Base-by-base conservation (phyloP, 1,284 basidiomycete species). In the Ceratobasidium sp. region DNA sequence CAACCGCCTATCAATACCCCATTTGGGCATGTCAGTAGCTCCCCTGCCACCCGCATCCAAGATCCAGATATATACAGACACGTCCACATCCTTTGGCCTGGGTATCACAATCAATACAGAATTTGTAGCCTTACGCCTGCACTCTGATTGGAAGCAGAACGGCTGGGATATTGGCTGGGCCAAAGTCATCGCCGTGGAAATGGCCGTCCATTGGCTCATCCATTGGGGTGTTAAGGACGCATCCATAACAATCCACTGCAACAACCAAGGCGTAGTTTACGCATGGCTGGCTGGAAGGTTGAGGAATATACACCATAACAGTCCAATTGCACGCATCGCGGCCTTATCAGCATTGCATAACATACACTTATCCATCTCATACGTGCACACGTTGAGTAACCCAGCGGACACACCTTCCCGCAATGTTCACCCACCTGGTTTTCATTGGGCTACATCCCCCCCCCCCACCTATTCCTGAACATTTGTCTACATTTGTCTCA, bases 241-340 rank as follows among this genome's bases (percentile, higher is more conserved):
- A 1, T 61, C 78, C 20, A 20, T 86, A 2, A 65, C 82, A 0
- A 77, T 86, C 1, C 79, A 83, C 20, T 83, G 83, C 1, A 84
- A 87, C 79, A 87, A 87, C 78, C 77, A 82, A 51, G 85, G 85
- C 2, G 83, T 85, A 1, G 83, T 86, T 20, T 83, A 82, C 7
- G 85, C 85, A 3, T 82, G 84, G 56, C 66, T 78, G 20, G 83
- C 84, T 42, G 83, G 84, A 1, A 68, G 83, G 0, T 82, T 82
- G 56, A 51, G 80, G 0, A 86, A 86, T 65, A 61, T 54, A 10
- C 78, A 82, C 45, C 82, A 85, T 15, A 87, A 87, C 77, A 49
- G 60, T 20, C 80, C 0, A 81, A 81, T 35, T 80, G 86, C 37
- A 80, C 79, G 82, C 5, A 79, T 81, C 0, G 78, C 71, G 6